Evolutionary conservation across 805 yeast genomes (phyloP), one percentile per base, ranked within the genome.

Genomic region (Cyberlindnera xishuangbannaensis): DNA sequence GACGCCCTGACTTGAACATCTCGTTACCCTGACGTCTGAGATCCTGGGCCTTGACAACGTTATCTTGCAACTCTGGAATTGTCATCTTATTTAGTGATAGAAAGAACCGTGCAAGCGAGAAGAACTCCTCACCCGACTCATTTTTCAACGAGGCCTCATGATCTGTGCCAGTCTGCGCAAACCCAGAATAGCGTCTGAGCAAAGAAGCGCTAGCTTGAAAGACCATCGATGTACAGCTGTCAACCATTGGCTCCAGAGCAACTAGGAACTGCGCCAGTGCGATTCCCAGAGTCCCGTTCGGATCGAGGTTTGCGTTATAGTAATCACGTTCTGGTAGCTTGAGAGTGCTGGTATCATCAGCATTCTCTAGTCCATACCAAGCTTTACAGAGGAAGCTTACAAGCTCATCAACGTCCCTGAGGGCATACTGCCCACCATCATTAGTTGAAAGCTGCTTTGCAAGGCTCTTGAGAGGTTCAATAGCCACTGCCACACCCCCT

Each of bases 11-110:
- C 26, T 41, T 39, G 31, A 39, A 40, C 2, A 33, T 28, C 3
- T 32, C 40, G 16, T 49, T 49, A 10, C 46, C 54, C 26, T 41
- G 35, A 2, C 30, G 32, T 30, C 53, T 46, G 13, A 47, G 27
- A 7, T 26, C 33, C 10, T 36, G 33, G 4, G 40, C 37, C 25
- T 19, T 37, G 6, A 28, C n/a, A 3, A 37, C 15, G 16, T 36
- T 38, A 5, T 25, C 8, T 15, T 34, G 22, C 11, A 20, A 28
- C 24, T 31, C 37, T 5, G 28, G 15, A 5, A 16, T 9, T 15
- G 21, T 39, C 36, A 36, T 30, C 23, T 28, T 34, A 23, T 36
- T 25, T 13, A 36, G 30, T n/a, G 39, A 39, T 14, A 41, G 39
- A 36, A 44, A 44, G 31, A 32, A 40, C 7, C 37, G 32, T 7